Conservation (phyloP, 75 land plant species). For the Larix kaempferi region DNA sequence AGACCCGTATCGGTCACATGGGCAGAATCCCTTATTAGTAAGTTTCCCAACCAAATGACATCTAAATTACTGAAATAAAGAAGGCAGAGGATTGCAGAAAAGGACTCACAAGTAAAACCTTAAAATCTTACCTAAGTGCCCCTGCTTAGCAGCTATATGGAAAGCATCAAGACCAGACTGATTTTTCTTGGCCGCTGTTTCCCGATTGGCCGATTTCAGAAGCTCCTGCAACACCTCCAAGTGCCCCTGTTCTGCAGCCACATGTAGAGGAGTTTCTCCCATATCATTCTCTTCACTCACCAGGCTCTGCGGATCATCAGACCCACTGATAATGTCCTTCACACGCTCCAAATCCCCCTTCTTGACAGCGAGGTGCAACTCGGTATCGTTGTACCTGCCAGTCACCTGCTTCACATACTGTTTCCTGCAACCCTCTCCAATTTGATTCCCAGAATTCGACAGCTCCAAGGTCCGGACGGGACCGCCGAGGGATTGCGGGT, state of each 20-base stretch:
- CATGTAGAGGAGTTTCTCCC: slow-evolving; percentile 55
- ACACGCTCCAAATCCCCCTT: slow-evolving; percentile 45
- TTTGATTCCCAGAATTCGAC: slow-evolving; percentile 45
- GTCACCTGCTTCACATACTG: slow-evolving; percentile 74
- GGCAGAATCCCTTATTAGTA: no score
- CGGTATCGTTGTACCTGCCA: slow-evolving; percentile 66
- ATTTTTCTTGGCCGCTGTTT: slow-evolving; percentile 38
- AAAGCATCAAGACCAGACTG: slow-evolving; percentile 37
- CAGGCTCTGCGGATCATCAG: slow-evolving; percentile 12
- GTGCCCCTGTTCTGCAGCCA: slow-evolving; percentile 55
- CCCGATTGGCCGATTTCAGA: slow-evolving; percentile 33
- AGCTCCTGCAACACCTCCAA: slow-evolving; percentile 53
- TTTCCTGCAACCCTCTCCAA: slow-evolving; percentile 28
- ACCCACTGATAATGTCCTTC: slow-evolving; percentile 30
- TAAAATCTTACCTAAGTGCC: slow-evolving; percentile 39
- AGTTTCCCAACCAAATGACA: neutral
- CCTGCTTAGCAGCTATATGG: slow-evolving; percentile 50
- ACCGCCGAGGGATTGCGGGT: slow-evolving; percentile 20
- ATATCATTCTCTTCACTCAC: slow-evolving; percentile 63
- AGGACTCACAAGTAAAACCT: neutral
- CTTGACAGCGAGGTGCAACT: slow-evolving; percentile 49
- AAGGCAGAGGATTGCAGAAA: neutral
- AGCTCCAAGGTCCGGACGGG: slow-evolving; percentile 28
- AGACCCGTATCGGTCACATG: neutral
- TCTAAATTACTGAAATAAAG: neutral